Evolutionary conservation across 768 basidiomycete species (phyloP).

Genomic region (Lyophyllum decastes): DNA sequence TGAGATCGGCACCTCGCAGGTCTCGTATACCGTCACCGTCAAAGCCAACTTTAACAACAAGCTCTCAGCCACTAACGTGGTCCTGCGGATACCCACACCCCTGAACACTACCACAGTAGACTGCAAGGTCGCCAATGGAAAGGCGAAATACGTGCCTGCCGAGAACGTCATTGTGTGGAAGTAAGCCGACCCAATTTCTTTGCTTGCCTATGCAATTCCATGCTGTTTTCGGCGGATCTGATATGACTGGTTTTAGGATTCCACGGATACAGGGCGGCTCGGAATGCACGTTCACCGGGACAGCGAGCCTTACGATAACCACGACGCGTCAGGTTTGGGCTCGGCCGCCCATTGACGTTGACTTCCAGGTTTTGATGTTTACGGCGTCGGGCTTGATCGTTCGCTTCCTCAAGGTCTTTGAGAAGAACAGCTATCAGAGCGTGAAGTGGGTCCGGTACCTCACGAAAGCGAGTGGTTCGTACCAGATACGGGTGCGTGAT

Average conservation of each 20-base stretch:
- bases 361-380: conserved; percentile 99
- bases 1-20: conserved; percentile 89
- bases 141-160: conserved; percentile 95
- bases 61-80: conserved; percentile 89
- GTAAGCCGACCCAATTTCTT: conserved; percentile 51
- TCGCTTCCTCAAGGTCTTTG: conserved; percentile 96
- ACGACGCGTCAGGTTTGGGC: conserved; percentile 97
- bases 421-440: conserved; percentile 92
- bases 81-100: conserved; percentile 94
- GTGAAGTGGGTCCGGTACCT: conserved; percentile 96
- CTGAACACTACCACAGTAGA: conserved; percentile 92
- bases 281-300: conserved; percentile 83
- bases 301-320: conserved; percentile 82
- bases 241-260: conserved; percentile 54
- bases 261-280: conserved; percentile 91
- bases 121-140: conserved; percentile 88
- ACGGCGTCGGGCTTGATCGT: conserved; percentile 96
- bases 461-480: conserved; percentile 90
- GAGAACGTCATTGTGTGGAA: conserved; percentile 99
- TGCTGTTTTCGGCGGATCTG: not conserved
- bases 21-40: conserved; percentile 87
- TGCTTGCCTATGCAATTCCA: no score
- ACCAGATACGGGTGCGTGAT: conserved; percentile 86
- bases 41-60: conserved; percentile 91
- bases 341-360: conserved; percentile 94